Conservation (phyloP, 495 filamentous ascomycete genomes). For the Penicillium herquei region DNA sequence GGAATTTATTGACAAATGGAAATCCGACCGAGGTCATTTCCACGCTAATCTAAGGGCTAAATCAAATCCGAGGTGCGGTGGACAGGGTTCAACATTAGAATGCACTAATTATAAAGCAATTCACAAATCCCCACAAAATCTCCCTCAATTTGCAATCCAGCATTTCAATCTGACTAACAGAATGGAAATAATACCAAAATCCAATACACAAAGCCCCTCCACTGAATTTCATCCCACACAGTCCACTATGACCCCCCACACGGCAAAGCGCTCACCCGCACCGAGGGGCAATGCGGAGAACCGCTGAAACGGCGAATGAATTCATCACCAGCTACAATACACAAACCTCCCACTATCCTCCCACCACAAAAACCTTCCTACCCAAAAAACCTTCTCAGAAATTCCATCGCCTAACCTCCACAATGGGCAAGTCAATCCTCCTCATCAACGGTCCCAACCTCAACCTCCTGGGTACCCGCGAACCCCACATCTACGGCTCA, state of each 20-base stretch:
- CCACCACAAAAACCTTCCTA: neutral
- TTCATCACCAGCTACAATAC: neutral
- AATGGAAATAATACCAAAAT: conserved; percentile 1
- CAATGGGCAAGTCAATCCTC: conserved; percentile 57
- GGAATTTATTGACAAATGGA: neutral
- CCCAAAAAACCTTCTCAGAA: neutral
- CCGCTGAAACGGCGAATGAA: conserved; percentile 3
- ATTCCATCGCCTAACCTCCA: conserved; percentile 6
- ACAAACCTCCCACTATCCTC: neutral
- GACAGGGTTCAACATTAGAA: too few species aligned
- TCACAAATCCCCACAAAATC: too few species aligned
- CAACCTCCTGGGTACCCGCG: conserved; percentile 72
- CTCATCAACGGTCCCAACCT: conserved; percentile 80
- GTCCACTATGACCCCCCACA: neutral
- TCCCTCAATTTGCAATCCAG: neutral
- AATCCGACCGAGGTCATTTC: too few species aligned
- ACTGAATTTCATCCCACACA: neutral
- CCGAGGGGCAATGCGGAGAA: conserved; percentile 12
- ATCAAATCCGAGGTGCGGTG: too few species aligned
- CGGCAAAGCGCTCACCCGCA: conserved; percentile 27
- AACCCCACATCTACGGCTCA: conserved; percentile 67
- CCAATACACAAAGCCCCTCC: neutral
- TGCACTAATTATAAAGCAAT: too few species aligned
- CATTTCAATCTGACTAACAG: neutral
- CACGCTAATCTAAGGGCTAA: too few species aligned